Evolutionary conservation across 1,284 basidiomycete species (phyloP), one percentile per base, ranked within the genome.

Genomic region (Ceratobasidium sp.): DNA sequence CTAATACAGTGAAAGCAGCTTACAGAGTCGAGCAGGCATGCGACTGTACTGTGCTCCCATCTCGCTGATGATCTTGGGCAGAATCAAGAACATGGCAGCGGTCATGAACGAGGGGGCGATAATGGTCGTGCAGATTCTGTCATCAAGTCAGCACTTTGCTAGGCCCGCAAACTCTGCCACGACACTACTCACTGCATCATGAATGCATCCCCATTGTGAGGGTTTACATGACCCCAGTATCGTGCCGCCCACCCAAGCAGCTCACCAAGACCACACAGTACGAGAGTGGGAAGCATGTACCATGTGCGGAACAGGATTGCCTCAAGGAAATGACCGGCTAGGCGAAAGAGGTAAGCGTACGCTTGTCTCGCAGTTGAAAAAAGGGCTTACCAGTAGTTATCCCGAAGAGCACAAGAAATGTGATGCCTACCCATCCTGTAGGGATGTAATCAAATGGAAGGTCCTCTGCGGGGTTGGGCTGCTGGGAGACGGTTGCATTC

Each of bases 281-380:
- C 77, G 7, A 82, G 80, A 0, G 87, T 87, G 0, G 82, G 82
- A 43, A 87, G 74, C 8, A 86, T 75, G 77, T 82, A 85, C 83
- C 85, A 87, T 55, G 82, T 77, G 15, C 81, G 79, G 56, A 73
- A 80, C 22, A 73, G 74, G 5, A 82, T 65, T 0, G 83, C 81
- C 74, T 87, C 83, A 4, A 72, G 75, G 12, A 82, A 40, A 73
- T 88, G 87, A 0, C 79, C 40, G 1, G 78, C 79, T 80, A 72
- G 71, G n/a, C n/a, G n/a, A n/a, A 22, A 42, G 22, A 20, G 4
- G 38, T 13, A 32, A 15, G 54, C 34, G n/a, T 38, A 27, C 15
- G 64, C n/a, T 42, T 7, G 43, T 10, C 2, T 45, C 35, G 29
- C 12, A 27, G 5, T 10, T 15, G 10, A 40, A 15, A 20, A 22